phyloP scores from a whole-genome alignment of 129 eudicot genomes.

The Arctium lappa region DNA sequence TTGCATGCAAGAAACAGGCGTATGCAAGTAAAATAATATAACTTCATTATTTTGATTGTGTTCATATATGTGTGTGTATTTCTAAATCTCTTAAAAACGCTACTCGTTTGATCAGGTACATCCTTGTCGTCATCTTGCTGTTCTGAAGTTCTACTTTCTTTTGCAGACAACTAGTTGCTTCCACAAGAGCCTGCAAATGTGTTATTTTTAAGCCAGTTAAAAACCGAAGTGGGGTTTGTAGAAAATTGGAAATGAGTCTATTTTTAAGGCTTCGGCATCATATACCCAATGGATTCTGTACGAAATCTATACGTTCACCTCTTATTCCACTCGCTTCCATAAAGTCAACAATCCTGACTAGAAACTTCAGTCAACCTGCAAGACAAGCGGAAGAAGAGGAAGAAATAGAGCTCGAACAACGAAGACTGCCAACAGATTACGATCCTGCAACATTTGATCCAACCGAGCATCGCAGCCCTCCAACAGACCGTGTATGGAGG shows the following conservation, averaged over 20 bases:
- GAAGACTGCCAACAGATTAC: conserved; percentile 86
- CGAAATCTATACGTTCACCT: conserved; percentile 28
- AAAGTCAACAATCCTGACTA: conserved; percentile 23
- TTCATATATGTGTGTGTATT: too few relatives aligned
- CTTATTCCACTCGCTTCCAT: conserved; percentile 10
- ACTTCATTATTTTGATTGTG: too few relatives aligned
- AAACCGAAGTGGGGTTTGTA: background rate
- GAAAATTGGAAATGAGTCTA: conserved; percentile 47
- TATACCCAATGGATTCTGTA: conserved; percentile 39
- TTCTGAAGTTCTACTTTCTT: background rate
- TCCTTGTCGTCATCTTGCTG: background rate
- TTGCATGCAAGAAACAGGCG: too few relatives aligned
- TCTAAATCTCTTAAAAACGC: too few relatives aligned
- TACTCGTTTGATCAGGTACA: background rate
- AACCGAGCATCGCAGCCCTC: conserved; percentile 86
- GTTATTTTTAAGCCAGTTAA: conserved; percentile 8
- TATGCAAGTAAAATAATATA: too few relatives aligned
- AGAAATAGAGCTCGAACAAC: conserved; percentile 80
- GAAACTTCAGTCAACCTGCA: conserved; percentile 63
- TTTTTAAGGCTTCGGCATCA: conserved; percentile 44
- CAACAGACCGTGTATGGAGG: conserved; percentile 82
- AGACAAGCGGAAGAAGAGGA: conserved; percentile 48
- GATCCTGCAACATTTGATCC: conserved; percentile 88
- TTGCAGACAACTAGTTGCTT: conserved; percentile 9
- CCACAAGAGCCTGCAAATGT: conserved; percentile 21